Evolutionary conservation across 208 protist genomes (phyloP), one percentile per base, ranked within the genome.

Genomic region (Angomonas desouzai): DNA sequence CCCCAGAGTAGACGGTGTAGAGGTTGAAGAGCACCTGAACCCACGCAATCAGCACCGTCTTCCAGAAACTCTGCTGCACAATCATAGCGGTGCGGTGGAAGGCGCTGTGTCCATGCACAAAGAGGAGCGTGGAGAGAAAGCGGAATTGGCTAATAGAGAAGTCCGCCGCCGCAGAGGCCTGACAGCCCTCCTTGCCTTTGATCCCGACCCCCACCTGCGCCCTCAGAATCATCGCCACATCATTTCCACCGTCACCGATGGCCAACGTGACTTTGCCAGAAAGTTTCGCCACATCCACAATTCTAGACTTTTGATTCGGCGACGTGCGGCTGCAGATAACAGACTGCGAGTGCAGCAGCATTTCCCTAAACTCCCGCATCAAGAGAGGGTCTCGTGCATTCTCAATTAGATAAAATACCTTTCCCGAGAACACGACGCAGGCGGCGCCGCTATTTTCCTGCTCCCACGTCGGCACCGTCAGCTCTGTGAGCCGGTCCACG

Each of bases 41-140:
- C 74, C 96, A 97, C 40, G 85, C 82, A 45, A 98, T 77, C 23
- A 96, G 74, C 20, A 97, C 83, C 43, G 90, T 96, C 79, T 99
- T 99, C 72, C 97, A 98, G 63, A 99, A 98, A 65, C 84, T 97
- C 73, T 98, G 98, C 64, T 97, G 91, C 22, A 97, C 92, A 33
- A 98, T 92, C 66, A 93, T 90, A 6, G 88, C 74, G 2, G 88
- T 96, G 22, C 97, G 83, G 22, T 88, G 67, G 65, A 93, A 97
- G 18, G 90, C 93, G 18, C 85, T 97, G 59, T 92, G 81, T 20
- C 97, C 97, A 59, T 99, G 97, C 59, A 98, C 87, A 3, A 98
- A 74, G 10, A 99, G 72, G 4, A 99, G 76, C 43, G 81, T 74
- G 38, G 82, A 79, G 4, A 98, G 75, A 47, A 89, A 97, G 47